Evolutionary conservation across 441 rosid genomes (phyloP).

Genomic region (Codiaeum variegatum): DNA sequence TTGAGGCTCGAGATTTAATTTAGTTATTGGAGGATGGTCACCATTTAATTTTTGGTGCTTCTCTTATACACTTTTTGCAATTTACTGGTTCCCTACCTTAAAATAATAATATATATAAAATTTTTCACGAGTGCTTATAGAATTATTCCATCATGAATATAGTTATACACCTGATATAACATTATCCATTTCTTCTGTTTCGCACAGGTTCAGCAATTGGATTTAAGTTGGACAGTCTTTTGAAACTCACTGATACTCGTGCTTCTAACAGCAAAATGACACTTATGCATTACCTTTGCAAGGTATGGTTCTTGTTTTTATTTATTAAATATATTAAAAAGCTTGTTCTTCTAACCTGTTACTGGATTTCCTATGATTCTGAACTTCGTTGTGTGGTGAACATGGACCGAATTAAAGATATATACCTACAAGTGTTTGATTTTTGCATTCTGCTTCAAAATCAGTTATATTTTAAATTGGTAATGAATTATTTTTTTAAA

Average conservation of each 20-base stretch:
- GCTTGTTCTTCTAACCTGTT: not conserved
- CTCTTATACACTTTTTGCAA: not conserved
- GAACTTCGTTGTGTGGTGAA: not conserved
- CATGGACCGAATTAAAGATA: not conserved
- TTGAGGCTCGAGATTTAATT: not conserved
- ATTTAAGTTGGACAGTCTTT: constrained; percentile 95
- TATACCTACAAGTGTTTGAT: not conserved
- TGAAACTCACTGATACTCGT: constrained; percentile 88
- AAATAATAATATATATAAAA: not conserved
- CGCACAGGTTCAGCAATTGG: constrained; percentile 93
- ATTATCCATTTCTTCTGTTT: constrained; percentile 23
- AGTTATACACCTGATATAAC: not conserved
- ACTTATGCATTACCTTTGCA: constrained; percentile 97
- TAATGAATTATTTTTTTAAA: not conserved
- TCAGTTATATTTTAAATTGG: constrained; percentile 7
- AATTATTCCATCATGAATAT: not conserved
- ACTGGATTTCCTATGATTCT: not conserved
- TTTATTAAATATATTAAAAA: not conserved
- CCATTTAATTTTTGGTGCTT: not conserved
- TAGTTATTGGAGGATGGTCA: not conserved
- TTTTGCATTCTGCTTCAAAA: constrained; percentile 6
- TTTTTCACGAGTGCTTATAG: not conserved
- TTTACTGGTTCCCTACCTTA: not conserved
- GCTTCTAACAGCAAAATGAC: constrained; percentile 93
- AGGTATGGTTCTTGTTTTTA: constrained; percentile 41